Conservation (phyloP, 441 rosid genomes). For the Biscutella laevigata region DNA sequence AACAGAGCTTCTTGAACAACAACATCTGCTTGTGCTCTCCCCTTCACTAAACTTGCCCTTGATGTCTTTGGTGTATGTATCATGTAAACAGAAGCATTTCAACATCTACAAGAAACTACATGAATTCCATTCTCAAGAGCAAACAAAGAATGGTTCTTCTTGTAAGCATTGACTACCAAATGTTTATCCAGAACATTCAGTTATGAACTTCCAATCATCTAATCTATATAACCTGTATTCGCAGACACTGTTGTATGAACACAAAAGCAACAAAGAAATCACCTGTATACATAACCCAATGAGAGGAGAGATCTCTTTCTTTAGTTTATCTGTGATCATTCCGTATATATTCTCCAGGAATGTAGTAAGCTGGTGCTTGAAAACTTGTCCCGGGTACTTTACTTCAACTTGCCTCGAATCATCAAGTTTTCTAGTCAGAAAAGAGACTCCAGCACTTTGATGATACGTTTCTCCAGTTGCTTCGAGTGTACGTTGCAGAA, state of each 20-base stretch:
- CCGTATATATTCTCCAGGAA: constrained; percentile 99
- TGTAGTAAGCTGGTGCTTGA: constrained; percentile 99
- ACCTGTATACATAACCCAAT: constrained; percentile 99
- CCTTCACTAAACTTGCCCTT: constrained; percentile 82
- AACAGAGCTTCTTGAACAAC: constrained; percentile 91
- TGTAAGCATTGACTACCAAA: background rate
- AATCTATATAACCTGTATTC: background rate
- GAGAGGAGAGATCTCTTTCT: constrained; percentile 95
- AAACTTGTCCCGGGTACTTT: constrained; percentile 95
- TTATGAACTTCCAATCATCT: background rate
- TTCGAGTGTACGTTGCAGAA: constrained; percentile 97
- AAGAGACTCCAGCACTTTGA: constrained; percentile 85
- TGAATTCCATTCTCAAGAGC: background rate
- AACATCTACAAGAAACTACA: background rate
- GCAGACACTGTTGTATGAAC: background rate
- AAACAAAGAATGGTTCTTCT: background rate
- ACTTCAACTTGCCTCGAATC: constrained; percentile 97
- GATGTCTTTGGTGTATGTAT: constrained; percentile 94
- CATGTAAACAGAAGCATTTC: constrained; percentile 11
- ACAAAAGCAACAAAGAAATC: constrained; percentile 5
- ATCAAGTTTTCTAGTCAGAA: constrained; percentile 79
- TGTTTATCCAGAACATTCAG: background rate
- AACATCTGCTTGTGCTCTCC: constrained; percentile 95
- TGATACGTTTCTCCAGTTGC: constrained; percentile 97
- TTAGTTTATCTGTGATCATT: constrained; percentile 93